Base-by-base conservation (phyloP, 345 rosid species). In the Salix arbutifolia region DNA sequence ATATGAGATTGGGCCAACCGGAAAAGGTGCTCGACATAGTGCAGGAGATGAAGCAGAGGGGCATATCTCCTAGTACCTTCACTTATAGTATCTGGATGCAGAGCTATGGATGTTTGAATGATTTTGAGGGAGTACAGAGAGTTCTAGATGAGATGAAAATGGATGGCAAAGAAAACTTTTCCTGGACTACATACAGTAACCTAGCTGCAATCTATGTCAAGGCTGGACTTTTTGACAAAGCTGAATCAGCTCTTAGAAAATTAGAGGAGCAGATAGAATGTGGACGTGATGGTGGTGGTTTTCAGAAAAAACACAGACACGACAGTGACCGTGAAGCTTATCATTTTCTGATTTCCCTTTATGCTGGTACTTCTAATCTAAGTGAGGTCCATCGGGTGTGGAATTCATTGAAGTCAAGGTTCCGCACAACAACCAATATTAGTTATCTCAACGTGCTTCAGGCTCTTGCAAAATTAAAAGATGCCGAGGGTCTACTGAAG, bases 301-400 rank as follows among this genome's bases (percentile, higher is more conserved):
- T 11, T 0, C 25, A 23, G 28, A 58, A n/a, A 58, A 58, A 58
- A 58, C 28, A 2, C 64, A 58, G 64, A 58, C 64, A 58, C 4
- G 28, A 12, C 10, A 76, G 23, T 10, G 56, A 85, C 65, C 90
- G 95, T 1, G 88, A 89, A 70, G 83, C 93, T 3, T 89, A 91
- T 76, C 96, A 87, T 84, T 93, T 77, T 79, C 89, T 95, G 74
- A 85, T 93, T 23, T 88, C 86, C 50, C 71, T 95, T 71, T 93
- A 91, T 71, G 84, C 90, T 17, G 81, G 86, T n/a, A 86, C 82
- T 25, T 76, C 83, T 8, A 89, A 95, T 74, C 82, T 65, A 14
- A 66, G 71, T 0, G 93, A 89, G 84, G 97, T 91, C 16, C 69
- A 83, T 38, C 81, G 96, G 31, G 86, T 90, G 3, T 95, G 97